phyloP scores from a whole-genome alignment of 129 eudicot species.

The Chrysanthemum seticuspe region DNA sequence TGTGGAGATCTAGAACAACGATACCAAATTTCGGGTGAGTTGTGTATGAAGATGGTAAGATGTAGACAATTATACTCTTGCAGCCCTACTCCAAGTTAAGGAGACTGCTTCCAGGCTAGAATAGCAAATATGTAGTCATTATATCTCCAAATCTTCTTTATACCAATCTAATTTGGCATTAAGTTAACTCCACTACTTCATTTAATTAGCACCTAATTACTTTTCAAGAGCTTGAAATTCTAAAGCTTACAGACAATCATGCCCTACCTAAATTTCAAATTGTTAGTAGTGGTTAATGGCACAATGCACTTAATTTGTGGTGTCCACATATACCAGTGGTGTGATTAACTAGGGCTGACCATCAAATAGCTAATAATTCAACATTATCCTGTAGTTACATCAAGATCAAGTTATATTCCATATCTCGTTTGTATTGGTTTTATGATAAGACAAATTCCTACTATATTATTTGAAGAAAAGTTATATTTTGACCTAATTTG shows the following conservation, averaged over 20 bases:
- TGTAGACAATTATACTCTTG: no score
- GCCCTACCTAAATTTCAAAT: slow-evolving; percentile 10
- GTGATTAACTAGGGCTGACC: neutral
- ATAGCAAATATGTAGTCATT: no score
- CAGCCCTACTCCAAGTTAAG: neutral
- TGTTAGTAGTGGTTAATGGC: neutral
- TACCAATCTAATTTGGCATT: neutral
- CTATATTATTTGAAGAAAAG: no score
- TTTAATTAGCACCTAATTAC: neutral
- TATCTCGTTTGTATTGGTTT: no score
- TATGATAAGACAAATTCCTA: no score
- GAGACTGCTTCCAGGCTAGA: no score
- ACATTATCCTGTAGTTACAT: neutral
- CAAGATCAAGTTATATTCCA: no score
- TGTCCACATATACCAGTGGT: neutral
- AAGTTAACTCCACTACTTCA: neutral
- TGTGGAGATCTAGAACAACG: no score
- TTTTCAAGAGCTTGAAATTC: neutral
- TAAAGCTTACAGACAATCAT: neutral
- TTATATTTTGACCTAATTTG: no score
- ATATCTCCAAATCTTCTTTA: no score
- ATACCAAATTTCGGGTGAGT: no score
- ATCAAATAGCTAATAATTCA: neutral
- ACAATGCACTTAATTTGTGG: slow-evolving; percentile 8
- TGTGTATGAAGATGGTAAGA: no score